Conservation (phyloP, 192 early-diverging fungal species). For the Kappamyces sp. region DNA sequence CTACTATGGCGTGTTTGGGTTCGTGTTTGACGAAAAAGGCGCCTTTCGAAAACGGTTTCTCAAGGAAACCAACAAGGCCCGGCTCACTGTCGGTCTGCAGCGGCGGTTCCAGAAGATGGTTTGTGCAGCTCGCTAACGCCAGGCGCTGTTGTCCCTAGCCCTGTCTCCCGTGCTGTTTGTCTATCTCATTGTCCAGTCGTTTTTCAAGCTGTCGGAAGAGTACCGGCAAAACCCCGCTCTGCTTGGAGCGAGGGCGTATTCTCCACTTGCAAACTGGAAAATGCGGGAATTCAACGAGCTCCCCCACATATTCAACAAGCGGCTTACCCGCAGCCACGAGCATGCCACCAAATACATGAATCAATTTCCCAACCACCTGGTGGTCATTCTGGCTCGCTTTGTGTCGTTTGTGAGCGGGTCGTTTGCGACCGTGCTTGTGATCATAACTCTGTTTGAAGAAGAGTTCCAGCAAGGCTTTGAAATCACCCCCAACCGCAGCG, state of each 20-base stretch:
- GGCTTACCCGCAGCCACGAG: slow-evolving; percentile 68
- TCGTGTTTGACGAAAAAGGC: slow-evolving; percentile 85
- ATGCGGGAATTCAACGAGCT: slow-evolving; percentile 98
- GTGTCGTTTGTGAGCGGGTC: slow-evolving; percentile 84
- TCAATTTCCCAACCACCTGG: slow-evolving; percentile 83
- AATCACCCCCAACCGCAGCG: slow-evolving; percentile 78
- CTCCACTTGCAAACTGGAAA: slow-evolving; percentile 83
- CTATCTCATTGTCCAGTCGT: slow-evolving; percentile 54
- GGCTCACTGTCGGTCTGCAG: slow-evolving; percentile 31
- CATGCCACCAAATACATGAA: slow-evolving; percentile 75
- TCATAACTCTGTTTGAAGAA: slow-evolving; percentile 77
- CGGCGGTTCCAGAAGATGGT: slow-evolving; percentile 83
- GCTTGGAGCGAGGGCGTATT: slow-evolving; percentile 73
- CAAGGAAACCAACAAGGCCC: slow-evolving; percentile 57
- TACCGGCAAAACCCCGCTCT: slow-evolving; percentile 74
- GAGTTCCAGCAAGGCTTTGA: slow-evolving; percentile 87
- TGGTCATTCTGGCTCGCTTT: slow-evolving; percentile 75
- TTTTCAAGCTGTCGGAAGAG: slow-evolving; percentile 42
- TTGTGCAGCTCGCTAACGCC: not conserved
- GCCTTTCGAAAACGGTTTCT: slow-evolving; percentile 75
- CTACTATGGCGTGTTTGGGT: slow-evolving; percentile 72
- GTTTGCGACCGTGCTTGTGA: slow-evolving; percentile 75
- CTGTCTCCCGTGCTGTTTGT: slow-evolving; percentile 84
- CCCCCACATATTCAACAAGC: slow-evolving; percentile 75
- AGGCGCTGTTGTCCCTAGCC: slow-evolving; percentile 64